Conservation (phyloP, 2,329 filamentous ascomycete genomes). For the Ophiostoma angusticollis region DNA sequence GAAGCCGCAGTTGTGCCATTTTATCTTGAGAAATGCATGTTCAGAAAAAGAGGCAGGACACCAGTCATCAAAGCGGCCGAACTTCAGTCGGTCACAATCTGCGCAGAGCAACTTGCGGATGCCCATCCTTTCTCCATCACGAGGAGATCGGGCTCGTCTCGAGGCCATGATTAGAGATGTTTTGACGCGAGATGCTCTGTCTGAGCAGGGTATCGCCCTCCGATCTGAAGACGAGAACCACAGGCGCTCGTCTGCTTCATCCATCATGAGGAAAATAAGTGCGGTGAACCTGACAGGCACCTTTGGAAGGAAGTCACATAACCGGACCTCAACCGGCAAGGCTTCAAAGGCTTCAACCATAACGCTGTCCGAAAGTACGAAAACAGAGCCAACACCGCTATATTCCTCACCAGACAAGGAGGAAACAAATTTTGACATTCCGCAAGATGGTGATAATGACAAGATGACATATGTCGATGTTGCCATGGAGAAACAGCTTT, state of each 20-base stretch:
- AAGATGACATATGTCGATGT: no score
- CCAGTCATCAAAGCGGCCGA: conserved; percentile 29
- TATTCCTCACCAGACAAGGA: no score
- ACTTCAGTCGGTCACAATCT: conserved; percentile 68
- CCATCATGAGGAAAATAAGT: conserved; percentile 79
- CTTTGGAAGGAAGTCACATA: conserved; percentile 59
- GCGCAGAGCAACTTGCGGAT: conserved; percentile 53
- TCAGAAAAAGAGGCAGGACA: conserved; percentile 43
- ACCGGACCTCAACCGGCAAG: conserved; percentile 27
- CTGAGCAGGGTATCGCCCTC: conserved; percentile 68
- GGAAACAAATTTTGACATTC: no score
- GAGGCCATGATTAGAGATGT: conserved; percentile 64
- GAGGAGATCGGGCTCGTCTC: conserved; percentile 63
- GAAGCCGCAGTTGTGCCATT: conserved; percentile 55
- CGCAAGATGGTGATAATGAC: no score
- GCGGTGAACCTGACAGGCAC: conserved; percentile 66
- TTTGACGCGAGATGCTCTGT: conserved; percentile 70
- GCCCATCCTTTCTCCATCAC: conserved; percentile 58
- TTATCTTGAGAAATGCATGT: conserved; percentile 79
- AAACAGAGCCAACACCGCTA: no score
- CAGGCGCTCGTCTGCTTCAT: conserved; percentile 66
- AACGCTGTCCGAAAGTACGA: no score
- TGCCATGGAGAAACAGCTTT: no score
- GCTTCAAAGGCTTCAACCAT: no score
- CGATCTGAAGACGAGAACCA: conserved; percentile 55